Percentiles rank a stretch among this genome's conserved stretches.
Evolutionary conservation across 129 eudicot species (phyloP).

Genomic region (Chrysanthemum makinoi): DNA sequence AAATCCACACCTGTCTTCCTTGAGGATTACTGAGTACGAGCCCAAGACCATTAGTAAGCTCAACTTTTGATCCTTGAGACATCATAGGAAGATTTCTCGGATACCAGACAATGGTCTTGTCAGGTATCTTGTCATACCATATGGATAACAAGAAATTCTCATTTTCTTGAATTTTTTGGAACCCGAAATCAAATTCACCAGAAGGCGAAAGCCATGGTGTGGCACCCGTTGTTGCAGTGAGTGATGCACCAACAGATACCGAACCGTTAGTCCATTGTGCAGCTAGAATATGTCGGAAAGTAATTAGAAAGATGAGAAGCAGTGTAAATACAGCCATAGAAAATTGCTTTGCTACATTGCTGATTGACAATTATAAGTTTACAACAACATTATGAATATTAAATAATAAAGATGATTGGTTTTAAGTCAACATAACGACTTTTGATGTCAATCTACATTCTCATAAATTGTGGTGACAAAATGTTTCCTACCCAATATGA

Average conservation of each 20-base stretch:
- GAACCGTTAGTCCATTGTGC: slow-evolving; percentile 34
- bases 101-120: slow-evolving; percentile 46
- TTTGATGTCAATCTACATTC: no score
- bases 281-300: not conserved
- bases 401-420: no score
- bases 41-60: not conserved
- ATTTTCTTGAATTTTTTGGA: slow-evolving; percentile 11
- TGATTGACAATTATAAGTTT: no score
- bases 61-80: not conserved
- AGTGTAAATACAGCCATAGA: slow-evolving; percentile 15
- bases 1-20: slow-evolving; percentile 32
- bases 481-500: no score
- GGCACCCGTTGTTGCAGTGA: no score
- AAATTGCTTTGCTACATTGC: not conserved
- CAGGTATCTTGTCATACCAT: slow-evolving; percentile 19
- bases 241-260: no score
- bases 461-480: no score
- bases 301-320: slow-evolving; percentile 2
- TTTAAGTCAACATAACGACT: no score
- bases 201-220: slow-evolving; percentile 44
- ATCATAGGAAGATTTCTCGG: slow-evolving; percentile 10
- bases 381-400: no score
- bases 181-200: slow-evolving; percentile 40
- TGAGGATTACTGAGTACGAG: slow-evolving; percentile 33
- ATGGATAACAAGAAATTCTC: not conserved